Evolutionary conservation across 169 alveolate species (phyloP).

Genomic region (Plasmodium adleri): DNA sequence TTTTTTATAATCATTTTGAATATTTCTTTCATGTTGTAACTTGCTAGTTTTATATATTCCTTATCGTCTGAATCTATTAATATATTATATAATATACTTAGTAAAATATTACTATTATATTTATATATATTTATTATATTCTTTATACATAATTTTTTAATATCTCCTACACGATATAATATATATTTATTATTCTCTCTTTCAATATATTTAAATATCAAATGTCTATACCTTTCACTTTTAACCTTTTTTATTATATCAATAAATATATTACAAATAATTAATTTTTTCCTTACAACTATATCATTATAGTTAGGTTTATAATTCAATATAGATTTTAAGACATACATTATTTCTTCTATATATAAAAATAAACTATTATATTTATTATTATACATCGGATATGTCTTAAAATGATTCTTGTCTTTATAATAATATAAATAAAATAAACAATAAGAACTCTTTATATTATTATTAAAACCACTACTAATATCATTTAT

Average conservation of each 20-base stretch:
- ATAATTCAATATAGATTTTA: conserved; percentile 6
- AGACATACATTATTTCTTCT: conserved; percentile 15
- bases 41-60: conserved; percentile 4
- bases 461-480: neutral
- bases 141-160: conserved; percentile 33
- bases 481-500: conserved; percentile 18
- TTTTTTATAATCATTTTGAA: neutral
- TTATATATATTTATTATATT: conserved; percentile 34
- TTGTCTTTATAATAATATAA: conserved; percentile 7
- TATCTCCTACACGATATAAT: neutral
- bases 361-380: conserved; percentile 18
- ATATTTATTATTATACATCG: conserved; percentile 14
- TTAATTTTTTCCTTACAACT: conserved; percentile 1
- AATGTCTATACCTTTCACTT: neutral
- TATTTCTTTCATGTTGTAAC: conserved; percentile 14
- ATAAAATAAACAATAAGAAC: conserved; percentile 32
- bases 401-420: conserved; percentile 4
- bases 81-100: neutral
- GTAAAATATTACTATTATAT: conserved; percentile 4
- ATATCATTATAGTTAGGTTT: neutral
- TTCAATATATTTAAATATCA: conserved; percentile 10
- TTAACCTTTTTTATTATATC: conserved; percentile 23
- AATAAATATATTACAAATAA: conserved; percentile 22
- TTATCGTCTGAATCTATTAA: neutral
- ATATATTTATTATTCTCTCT: conserved; percentile 10